These are phyloP conservation scores for Euryodendron excelsum DNA, from an alignment of 148 eudicot genomes.

Conservation along the genomic window DNA sequence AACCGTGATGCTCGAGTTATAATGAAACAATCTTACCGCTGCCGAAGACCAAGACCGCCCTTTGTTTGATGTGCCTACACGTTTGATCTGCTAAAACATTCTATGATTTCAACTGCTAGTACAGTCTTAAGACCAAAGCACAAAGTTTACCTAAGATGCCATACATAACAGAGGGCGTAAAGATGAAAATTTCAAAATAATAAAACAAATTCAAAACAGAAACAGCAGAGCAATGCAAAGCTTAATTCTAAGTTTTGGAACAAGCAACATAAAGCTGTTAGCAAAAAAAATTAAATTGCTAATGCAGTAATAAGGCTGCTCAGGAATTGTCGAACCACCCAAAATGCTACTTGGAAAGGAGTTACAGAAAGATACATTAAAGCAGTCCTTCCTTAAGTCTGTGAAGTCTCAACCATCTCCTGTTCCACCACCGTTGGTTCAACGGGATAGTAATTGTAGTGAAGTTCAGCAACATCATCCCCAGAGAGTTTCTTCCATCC, in stretches of 20 bases:
- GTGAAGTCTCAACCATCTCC: constrained; percentile 69
- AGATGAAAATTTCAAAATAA: background rate
- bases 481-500: constrained; percentile 96
- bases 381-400: constrained; percentile 21
- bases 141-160: background rate
- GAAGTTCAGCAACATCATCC: constrained; percentile 93
- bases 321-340: background rate
- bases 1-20: no score
- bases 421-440: constrained; percentile 62
- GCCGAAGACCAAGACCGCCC: no score
- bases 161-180: background rate
- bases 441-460: constrained; percentile 76
- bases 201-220: background rate
- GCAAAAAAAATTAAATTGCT: background rate
- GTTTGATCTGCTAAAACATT: no score
- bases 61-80: no score
- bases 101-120: no score
- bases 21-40: no score
- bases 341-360: background rate
- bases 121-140: no score
- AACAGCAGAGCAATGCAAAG: background rate
- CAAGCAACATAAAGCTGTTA: background rate
- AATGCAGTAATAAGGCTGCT: background rate
- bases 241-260: background rate
- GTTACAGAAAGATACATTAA: background rate